Conservation (phyloP, 345 rosid species). For the Gossypium longicalyx region DNA sequence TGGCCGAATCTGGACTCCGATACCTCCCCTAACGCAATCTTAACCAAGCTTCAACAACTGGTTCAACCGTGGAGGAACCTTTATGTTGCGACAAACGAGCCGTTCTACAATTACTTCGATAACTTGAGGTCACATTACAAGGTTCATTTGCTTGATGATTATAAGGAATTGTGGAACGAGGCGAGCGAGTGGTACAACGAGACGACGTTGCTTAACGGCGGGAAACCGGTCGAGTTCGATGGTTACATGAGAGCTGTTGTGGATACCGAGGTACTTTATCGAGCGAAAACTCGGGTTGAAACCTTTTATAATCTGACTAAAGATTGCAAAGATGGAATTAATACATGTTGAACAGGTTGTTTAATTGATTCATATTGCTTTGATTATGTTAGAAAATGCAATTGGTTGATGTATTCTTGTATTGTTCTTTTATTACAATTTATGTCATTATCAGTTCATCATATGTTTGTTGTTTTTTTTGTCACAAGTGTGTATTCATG, state of each 20-base stretch:
- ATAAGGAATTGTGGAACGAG: slow-evolving; percentile 65
- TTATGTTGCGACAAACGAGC: slow-evolving; percentile 83
- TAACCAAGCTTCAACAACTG: slow-evolving; percentile 50
- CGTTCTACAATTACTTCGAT: slow-evolving; percentile 78
- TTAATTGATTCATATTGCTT: slow-evolving; percentile 15
- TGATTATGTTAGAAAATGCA: slow-evolving; percentile 20
- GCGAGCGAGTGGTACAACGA: slow-evolving; percentile 90
- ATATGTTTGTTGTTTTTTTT: not conserved
- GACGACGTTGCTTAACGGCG: slow-evolving; percentile 54
- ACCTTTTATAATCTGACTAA: slow-evolving; percentile 81
- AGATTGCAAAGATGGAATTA: slow-evolving; percentile 90
- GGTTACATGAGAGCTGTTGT: slow-evolving; percentile 96
- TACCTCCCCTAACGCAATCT: slow-evolving; percentile 72
- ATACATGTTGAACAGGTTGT: slow-evolving; percentile 64
- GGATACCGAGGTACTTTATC: slow-evolving; percentile 80
- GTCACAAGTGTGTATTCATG: not conserved
- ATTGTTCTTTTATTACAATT: not conserved
- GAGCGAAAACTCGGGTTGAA: slow-evolving; percentile 74
- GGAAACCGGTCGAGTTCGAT: slow-evolving; percentile 70
- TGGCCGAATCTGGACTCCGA: slow-evolving; percentile 89
- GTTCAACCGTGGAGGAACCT: slow-evolving; percentile 73
- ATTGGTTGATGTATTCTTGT: slow-evolving; percentile 11
- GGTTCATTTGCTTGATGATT: slow-evolving; percentile 83
- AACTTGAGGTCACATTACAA: slow-evolving; percentile 80
- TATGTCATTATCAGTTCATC: not conserved